A percentile compares a stretch with the other conserved stretches of the same genome.
Evolutionary conservation across 805 yeast species (phyloP).

Genomic region (Kodamaea lidongshanica): DNA sequence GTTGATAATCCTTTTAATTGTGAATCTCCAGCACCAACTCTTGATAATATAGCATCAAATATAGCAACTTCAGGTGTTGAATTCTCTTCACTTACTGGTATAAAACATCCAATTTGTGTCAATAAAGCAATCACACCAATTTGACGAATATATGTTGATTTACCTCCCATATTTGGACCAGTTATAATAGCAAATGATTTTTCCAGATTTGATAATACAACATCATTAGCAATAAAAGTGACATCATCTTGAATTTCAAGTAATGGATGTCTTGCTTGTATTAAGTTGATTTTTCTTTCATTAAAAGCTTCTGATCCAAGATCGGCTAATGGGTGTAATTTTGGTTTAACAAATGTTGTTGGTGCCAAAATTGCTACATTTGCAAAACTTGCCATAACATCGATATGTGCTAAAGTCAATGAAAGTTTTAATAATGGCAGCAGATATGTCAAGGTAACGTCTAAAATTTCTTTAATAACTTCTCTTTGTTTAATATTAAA

Average conservation of each 20-base stretch:
- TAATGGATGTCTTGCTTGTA: constrained; percentile 90
- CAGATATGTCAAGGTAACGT: constrained; percentile 73
- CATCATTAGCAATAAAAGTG: constrained; percentile 87
- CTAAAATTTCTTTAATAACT: constrained; percentile 76
- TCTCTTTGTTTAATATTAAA: constrained; percentile 72
- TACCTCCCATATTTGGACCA: constrained; percentile 98
- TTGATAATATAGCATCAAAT: constrained; percentile 86
- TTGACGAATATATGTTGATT: constrained; percentile 87
- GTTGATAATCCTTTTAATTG: constrained; percentile 96
- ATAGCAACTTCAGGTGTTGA: constrained; percentile 63
- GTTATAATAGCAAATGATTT: constrained; percentile 79
- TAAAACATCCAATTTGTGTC: constrained; percentile 86
- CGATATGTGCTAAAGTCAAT: constrained; percentile 61
- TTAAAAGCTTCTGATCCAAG: constrained; percentile 19
- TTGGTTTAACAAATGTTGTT: constrained; percentile 71
- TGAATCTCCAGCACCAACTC: constrained; percentile 99
- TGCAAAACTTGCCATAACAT: constrained; percentile 81
- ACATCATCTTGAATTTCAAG: constrained; percentile 88
- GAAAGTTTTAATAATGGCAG: constrained; percentile 71
- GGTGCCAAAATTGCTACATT: constrained; percentile 76
- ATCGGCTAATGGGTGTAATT: constrained; percentile 47
- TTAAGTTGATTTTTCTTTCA: constrained; percentile 46
- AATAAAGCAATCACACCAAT: constrained; percentile 79
- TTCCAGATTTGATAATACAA: constrained; percentile 46
- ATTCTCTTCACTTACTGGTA: constrained; percentile 52